A percentile compares a stretch with the other conserved stretches of the same genome.
These are phyloP conservation scores for Paramecium sexaurelia DNA, from an alignment of 73 alveolate species.

Conservation along the genomic window DNA sequence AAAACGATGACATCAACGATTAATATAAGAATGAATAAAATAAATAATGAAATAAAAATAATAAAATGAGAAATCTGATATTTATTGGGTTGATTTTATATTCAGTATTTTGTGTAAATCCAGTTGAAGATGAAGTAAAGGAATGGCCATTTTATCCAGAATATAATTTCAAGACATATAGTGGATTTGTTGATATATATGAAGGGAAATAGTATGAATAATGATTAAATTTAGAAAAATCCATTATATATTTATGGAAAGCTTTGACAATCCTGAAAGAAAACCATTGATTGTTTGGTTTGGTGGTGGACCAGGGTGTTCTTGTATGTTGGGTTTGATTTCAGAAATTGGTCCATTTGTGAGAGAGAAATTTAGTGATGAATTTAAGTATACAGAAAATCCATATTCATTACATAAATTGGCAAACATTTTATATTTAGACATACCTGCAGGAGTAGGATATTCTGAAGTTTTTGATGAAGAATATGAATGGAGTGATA, in stretches of 20 bases:
- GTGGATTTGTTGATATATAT: background rate
- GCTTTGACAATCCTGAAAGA: constrained; percentile 73
- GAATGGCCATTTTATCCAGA: constrained; percentile 28
- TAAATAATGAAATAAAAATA: background rate
- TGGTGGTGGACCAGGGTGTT: constrained; percentile 95
- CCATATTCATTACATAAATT: constrained; percentile 90
- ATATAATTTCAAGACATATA: constrained; percentile 3
- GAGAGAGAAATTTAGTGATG: constrained; percentile 70
- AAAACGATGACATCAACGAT: constrained; percentile 18
- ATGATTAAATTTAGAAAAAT: background rate
- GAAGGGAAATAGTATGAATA: background rate
- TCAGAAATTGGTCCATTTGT: constrained; percentile 88
- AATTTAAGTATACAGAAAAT: constrained; percentile 62
- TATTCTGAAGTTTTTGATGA: constrained; percentile 69
- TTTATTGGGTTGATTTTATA: background rate
- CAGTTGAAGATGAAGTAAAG: background rate
- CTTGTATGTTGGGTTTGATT: constrained; percentile 82
- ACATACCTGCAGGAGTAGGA: constrained; percentile 98
- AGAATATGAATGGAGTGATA: constrained; percentile 74
- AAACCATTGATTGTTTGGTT: constrained; percentile 83
- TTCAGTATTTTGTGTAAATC: background rate
- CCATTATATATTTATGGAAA: constrained; percentile 71
- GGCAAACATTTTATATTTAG: constrained; percentile 86
- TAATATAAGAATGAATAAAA: background rate
- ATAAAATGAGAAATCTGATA: background rate